These are phyloP conservation scores for Zymoseptoria passerinii DNA, from an alignment of 2,329 filamentous ascomycete genomes.

Conservation along the genomic window DNA sequence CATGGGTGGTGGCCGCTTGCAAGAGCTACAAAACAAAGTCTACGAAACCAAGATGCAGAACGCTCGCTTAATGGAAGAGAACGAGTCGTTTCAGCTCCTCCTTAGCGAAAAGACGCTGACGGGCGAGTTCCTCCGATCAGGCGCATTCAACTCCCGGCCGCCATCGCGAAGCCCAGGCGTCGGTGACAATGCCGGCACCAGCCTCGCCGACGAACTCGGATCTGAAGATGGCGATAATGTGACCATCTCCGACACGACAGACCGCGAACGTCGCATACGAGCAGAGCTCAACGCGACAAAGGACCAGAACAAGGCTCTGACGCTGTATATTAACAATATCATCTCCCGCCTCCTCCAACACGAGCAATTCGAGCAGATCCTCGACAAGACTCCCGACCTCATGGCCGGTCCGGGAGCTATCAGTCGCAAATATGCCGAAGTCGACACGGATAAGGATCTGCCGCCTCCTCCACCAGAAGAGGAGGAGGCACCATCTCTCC, in stretches of 20 bases:
- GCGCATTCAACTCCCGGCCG: conserved; percentile 47
- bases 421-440: conserved; percentile 9
- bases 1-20: conserved; percentile 74
- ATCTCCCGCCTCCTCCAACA: conserved; percentile 91
- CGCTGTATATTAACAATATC: conserved; percentile 97
- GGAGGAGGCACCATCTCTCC: conserved; percentile 42
- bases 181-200: conserved; percentile 39
- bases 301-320: conserved; percentile 95
- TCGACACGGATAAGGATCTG: conserved; percentile 70
- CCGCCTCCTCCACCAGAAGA: conserved; percentile 58
- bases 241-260: conserved; percentile 34
- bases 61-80: conserved; percentile 93
- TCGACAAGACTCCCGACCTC: conserved; percentile 66
- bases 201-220: conserved; percentile 82
- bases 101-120: conserved; percentile 92
- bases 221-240: conserved; percentile 52
- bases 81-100: conserved; percentile 93
- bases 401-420: conserved; percentile 39
- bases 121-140: conserved; percentile 59
- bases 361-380: conserved; percentile 87
- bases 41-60: conserved; percentile 94
- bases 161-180: conserved; percentile 27
- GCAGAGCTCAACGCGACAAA: conserved; percentile 69
- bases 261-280: conserved; percentile 52
- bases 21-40: conserved; percentile 82